Base-by-base conservation (phyloP, 495 filamentous ascomycete genomes). In the Daldinia decipiens region DNA sequence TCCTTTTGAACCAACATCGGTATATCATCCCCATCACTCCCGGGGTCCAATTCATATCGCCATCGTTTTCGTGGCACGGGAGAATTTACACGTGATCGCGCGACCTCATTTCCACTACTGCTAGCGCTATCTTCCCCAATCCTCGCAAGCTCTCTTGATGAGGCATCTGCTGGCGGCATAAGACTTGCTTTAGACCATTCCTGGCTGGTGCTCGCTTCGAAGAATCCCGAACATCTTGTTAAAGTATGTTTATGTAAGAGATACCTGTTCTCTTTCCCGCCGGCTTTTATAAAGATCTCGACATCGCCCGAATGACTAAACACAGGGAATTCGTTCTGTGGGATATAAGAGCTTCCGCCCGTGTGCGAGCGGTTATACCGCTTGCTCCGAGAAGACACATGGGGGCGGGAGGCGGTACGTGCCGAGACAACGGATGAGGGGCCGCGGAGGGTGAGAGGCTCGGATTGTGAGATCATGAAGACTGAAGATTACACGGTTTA, bases 281-380 rank as follows among this genome's bases (percentile, higher is more conserved):
- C 89, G 21, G 85, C 88, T 43, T 78, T 79, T 65, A 97, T 89
- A 40, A 95, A 74, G 67, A 97, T 92, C 82, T 97, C 94, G 71
- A 96, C 92, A 78, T 97, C 93, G 75, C 94, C 94, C 26, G 90
- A 93, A 67, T 96, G 90, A 43, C 89, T 90, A 80, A 98, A 98
- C 67, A 95, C 83, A 31, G 94, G 94, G 76, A 97, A 98, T 69
- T 97, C 93, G 76, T 97, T 97, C 77, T 92, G 91, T 51, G 90
- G 87, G 40, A 87, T 80, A 77, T 90, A 90, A 12, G 87, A 84
- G 51, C 84, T 82, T 70, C 91, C 91, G 40, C 93, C 93, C 78
- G 91, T 88, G 75, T 94, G 91, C 19, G 93, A 95, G 57, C 93
- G 90, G 79, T 89, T 88, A 62, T 91, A 90, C 52, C 92, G 88